Conservation (phyloP, 169 alveolate genomes). For the Eimeria tenella region DNA sequence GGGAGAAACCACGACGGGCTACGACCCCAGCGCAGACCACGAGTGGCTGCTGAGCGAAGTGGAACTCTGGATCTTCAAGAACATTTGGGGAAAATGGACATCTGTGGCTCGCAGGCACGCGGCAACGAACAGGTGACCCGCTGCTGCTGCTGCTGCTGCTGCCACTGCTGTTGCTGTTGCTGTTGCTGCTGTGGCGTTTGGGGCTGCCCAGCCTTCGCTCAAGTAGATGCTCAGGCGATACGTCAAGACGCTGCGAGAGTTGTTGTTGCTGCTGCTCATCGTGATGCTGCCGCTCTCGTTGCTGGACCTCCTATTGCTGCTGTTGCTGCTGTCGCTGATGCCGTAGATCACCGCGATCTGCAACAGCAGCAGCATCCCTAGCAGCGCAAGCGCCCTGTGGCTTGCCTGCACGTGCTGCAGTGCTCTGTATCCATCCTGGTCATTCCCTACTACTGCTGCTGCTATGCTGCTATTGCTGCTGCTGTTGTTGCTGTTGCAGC, state of each 20-base stretch:
- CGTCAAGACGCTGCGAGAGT: no score
- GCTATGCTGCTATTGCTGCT: conserved; percentile 13
- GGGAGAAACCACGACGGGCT: conserved; percentile 87
- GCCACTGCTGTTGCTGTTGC: conserved; percentile 5
- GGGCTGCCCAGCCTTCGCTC: background rate
- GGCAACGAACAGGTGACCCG: conserved; percentile 75
- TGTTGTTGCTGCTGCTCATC: no score
- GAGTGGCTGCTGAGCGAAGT: conserved; percentile 86
- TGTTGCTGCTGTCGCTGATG: no score
- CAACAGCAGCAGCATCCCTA: background rate
- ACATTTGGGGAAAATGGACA: conserved; percentile 84
- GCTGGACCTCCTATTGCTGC: no score
- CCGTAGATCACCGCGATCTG: background rate
- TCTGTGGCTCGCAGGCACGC: conserved; percentile 83
- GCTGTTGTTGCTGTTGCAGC: conserved; percentile 31
- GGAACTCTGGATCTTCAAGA: conserved; percentile 88
- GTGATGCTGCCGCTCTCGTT: no score
- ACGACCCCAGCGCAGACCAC: conserved; percentile 87
- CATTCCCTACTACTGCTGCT: background rate
- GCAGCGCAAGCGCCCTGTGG: no score
- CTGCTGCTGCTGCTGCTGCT: background rate
- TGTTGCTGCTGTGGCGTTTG: background rate
- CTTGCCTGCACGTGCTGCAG: no score
- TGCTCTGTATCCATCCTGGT: no score
- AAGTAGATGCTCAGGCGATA: no score